A percentile compares a stretch with the other conserved stretches of the same genome.
phyloP scores from a whole-genome alignment of 139 green algal genomes.

The Chlamydomonas eustigma region DNA sequence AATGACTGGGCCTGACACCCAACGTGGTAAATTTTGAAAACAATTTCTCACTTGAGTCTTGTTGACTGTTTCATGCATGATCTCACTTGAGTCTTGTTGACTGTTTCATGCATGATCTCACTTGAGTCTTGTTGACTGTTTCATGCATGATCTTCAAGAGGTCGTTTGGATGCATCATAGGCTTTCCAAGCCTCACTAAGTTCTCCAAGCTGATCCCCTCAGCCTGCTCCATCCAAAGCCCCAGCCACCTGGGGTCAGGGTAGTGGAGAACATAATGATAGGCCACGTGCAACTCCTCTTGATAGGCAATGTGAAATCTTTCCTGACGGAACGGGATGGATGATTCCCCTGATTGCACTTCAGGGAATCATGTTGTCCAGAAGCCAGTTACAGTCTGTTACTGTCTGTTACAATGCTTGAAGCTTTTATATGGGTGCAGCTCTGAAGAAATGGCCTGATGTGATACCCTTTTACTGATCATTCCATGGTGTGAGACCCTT shows the following conservation, averaged over 20 bases:
- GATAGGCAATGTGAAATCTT: too few relatives aligned
- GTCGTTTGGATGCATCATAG: slow-evolving; percentile 40
- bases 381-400: too few relatives aligned
- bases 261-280: background rate
- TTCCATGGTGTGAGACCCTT: too few relatives aligned
- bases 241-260: slow-evolving; percentile 30
- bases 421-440: too few relatives aligned
- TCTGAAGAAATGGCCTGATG: too few relatives aligned
- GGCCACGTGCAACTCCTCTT: background rate
- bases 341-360: too few relatives aligned
- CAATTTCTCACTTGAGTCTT: background rate
- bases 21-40: too few relatives aligned
- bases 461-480: too few relatives aligned
- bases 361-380: too few relatives aligned
- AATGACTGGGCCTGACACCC: too few relatives aligned
- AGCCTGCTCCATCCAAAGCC: slow-evolving; percentile 42
- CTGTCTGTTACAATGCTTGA: too few relatives aligned
- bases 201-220: slow-evolving; percentile 42
- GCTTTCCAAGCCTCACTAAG: slow-evolving; percentile 35
- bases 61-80: background rate
- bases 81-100: background rate
- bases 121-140: slow-evolving; percentile 38
- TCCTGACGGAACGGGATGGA: too few relatives aligned
- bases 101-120: background rate
- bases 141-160: slow-evolving; percentile 35